Base-by-base conservation (phyloP, 1,284 basidiomycete genomes). In the Fistulina hepatica region DNA sequence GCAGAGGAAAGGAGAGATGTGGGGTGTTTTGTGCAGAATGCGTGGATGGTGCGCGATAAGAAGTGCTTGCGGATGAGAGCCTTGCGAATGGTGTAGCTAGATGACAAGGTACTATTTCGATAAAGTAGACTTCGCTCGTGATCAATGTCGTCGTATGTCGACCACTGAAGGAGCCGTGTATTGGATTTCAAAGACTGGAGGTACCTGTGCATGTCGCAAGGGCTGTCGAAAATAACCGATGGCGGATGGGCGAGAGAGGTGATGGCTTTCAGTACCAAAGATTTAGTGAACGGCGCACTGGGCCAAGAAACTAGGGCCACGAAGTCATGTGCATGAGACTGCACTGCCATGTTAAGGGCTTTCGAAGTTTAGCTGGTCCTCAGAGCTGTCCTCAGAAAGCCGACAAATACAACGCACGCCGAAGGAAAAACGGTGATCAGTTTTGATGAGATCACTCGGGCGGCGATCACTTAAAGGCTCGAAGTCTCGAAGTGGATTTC, bases 21-120 rank as follows among this genome's bases (percentile, higher is more conserved):
- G 1, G 76, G 68, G 43, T 77, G 67, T 59, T 97, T 95, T 32
- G 69, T 75, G 37, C 81, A 53, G 57, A 88, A 90, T 23, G 76
- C 71, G 15, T 73, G 73, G 13, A 94, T 71, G 32, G 78, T 81
- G 24, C 76, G 72, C 17, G 92, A 81, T 3, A 98, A 70, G 56
- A 84, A 92, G 54, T 97, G 92, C 57, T 98, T 98, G 40, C 95
- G 75, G 48, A 97, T 98, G 31, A 98, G 70, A 19, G 84, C 82
- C 56, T 97, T 94, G 37, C 92, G 76, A 54, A 95, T 92, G 11
- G 79, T 80, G 54, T 94, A 95, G 32, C 81, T 83, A 6, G 85
- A 93, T 1, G 88, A 76, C 23, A 92, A 69, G 23, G 83, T 71
- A 11, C 51, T 49, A 33, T 57, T 44, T 13, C 66, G 64, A 19